Evolutionary conservation across 345 rosid genomes (phyloP), one percentile per base, ranked within the genome.

Genomic region (Moricandia moricandioides): DNA sequence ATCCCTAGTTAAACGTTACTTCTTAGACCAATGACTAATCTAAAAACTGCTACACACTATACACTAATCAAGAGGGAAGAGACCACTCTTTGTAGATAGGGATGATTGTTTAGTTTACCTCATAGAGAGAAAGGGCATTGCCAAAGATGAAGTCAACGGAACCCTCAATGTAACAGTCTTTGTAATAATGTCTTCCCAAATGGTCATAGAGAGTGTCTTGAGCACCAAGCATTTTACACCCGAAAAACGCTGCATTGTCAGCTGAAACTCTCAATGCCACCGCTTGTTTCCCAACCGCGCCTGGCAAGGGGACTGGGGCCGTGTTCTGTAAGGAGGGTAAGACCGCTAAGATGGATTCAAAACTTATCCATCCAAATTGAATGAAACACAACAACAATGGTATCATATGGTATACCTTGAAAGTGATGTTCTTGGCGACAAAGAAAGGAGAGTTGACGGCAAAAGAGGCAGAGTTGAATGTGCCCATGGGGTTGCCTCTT

Each of bases 181-280:
- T 95, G 87, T 90, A 95, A 72, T 95, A 95, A 77, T 95, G 99
- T 68, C 99, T 84, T 5, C 99, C 99, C 67, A 83, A 3, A 63
- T 95, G 97, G 68, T 95, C 99, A 73, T 95, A 95, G 0, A 95
- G 83, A 0, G 99, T 95, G 80, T 95, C 99, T 82, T 95, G 99
- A 7, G 88, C 99, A 47, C 99, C 99, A 61, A 95, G 71, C 83
- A 95, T 90, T 40, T 58, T 82, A 70, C 99, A 95, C 5, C 99
- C 97, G 61, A 80, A 49, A 72, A 95, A 92, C 0, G 87, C 82
- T 1, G 96, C 99, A 13, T 93, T 92, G 71, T 95, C 99, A 1
- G 84, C 99, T 0, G 99, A 95, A 65, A 92, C 91, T 59, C 99
- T 84, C 54, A 92, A 83, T 30, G 99, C 97, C 43, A 95, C 97